Conservation (phyloP, 192 early-diverging fungal species). For the Coemansia furcata region DNA sequence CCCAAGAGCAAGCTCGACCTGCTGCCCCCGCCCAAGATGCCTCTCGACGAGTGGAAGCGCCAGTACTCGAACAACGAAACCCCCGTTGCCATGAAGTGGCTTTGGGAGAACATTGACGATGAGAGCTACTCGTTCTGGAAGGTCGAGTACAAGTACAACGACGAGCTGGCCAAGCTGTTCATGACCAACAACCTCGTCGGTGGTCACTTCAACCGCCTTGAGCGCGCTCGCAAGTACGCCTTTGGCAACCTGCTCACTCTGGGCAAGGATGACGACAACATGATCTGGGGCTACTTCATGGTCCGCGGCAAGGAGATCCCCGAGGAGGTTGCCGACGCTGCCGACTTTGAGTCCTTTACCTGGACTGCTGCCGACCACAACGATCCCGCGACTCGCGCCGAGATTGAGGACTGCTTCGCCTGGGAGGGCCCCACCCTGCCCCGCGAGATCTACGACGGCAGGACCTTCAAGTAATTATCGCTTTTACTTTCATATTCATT, state of each 20-base stretch:
- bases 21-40: slow-evolving; percentile 78
- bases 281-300: slow-evolving; percentile 93
- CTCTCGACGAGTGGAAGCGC: slow-evolving; percentile 93
- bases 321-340: slow-evolving; percentile 72
- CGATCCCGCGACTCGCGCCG: slow-evolving; percentile 60
- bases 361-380: slow-evolving; percentile 74
- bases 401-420: slow-evolving; percentile 72
- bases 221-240: slow-evolving; percentile 90
- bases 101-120: slow-evolving; percentile 89
- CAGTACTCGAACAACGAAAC: slow-evolving; percentile 97
- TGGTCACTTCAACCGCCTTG: slow-evolving; percentile 91
- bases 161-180: slow-evolving; percentile 82
- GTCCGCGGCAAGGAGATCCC: slow-evolving; percentile 85
- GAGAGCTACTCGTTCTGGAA: slow-evolving; percentile 90
- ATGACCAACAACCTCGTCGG: slow-evolving; percentile 95
- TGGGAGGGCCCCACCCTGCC: slow-evolving; percentile 83
- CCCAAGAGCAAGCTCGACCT: slow-evolving; percentile 88
- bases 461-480: slow-evolving; percentile 71
- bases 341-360: slow-evolving; percentile 86
- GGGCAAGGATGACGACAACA: slow-evolving; percentile 83
- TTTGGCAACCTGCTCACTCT: slow-evolving; percentile 83
- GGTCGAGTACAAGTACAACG: slow-evolving; percentile 95
- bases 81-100: slow-evolving; percentile 85
- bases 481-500: no score
- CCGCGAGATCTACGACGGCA: slow-evolving; percentile 78